phyloP scores from a whole-genome alignment of 805 yeast species.

The Wickerhamiella sorbophila region DNA sequence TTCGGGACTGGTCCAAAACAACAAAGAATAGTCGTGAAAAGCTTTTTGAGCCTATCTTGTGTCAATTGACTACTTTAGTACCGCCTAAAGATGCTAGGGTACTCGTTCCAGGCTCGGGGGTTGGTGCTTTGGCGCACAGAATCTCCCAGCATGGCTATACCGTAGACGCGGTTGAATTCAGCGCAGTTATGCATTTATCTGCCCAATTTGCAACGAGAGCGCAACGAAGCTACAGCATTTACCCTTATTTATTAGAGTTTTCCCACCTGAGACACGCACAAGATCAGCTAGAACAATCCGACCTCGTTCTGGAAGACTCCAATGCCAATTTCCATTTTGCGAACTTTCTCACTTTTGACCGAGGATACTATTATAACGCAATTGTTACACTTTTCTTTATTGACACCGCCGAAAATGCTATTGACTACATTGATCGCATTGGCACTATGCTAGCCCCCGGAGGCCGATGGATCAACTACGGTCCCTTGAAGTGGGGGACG shows the following conservation, averaged over 20 bases:
- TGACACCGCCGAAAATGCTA: slow-evolving; percentile 81
- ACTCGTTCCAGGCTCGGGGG: slow-evolving; percentile 78
- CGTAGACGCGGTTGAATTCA: slow-evolving; percentile 65
- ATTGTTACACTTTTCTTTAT: slow-evolving; percentile 51
- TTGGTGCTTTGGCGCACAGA: slow-evolving; percentile 64
- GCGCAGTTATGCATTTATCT: slow-evolving; percentile 60
- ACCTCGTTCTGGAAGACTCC: slow-evolving; percentile 4
- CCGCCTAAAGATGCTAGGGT: slow-evolving; percentile 24
- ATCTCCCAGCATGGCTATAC: slow-evolving; percentile 26
- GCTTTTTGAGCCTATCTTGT: slow-evolving; percentile 36
- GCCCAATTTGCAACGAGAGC: slow-evolving; percentile 16
- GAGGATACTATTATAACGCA: slow-evolving; percentile 27
- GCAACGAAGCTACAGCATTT: slow-evolving; percentile 11
- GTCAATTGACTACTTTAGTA: slow-evolving; percentile 24
- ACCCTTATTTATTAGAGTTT: slow-evolving; percentile 42
- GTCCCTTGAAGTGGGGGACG: slow-evolving; percentile 87
- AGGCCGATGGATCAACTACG: slow-evolving; percentile 76
- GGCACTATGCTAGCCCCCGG: slow-evolving; percentile 32
- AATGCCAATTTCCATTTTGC: slow-evolving; percentile 26
- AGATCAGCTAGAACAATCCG: slow-evolving; percentile 32
- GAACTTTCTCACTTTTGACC: slow-evolving; percentile 47
- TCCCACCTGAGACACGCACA: slow-evolving; percentile 42
- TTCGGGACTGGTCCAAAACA: slow-evolving; percentile 60
- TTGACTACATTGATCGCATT: slow-evolving; percentile 60
- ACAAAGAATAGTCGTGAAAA: slow-evolving; percentile 40